Evolutionary conservation across 768 basidiomycete species (phyloP), one percentile per base, ranked within the genome.

Genomic region (Leccinum subtestaceum): DNA sequence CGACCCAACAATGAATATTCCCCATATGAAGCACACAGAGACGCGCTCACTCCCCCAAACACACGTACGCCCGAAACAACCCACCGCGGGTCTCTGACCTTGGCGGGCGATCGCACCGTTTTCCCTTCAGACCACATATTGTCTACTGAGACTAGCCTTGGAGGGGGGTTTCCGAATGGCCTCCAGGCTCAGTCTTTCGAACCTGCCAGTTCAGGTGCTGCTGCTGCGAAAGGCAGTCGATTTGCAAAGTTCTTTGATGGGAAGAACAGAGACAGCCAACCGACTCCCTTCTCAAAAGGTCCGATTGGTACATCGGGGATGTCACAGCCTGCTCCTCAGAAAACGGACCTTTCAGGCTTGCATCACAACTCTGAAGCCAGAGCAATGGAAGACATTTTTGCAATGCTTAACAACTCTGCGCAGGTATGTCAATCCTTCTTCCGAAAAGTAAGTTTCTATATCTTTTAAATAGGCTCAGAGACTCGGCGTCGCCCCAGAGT

Each of bases 221-320:
- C 83, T 13, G 75, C 78, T 32, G 79, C 78, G 25, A 91, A 87
- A 71, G 91, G 91, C 43, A 93, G 91, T 68, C 85, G 91, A 38
- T 89, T 93, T 70, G 91, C 90, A 32, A 93, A 92, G 69, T 91
- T 92, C 72, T 93, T 93, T 62, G 91, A 93, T 64, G 81, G 81
- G n/a, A 91, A 89, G 71, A 67, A 69, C 31, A 80, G 80, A 61
- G 85, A 86, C 13, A 66, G 65, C 46, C 72, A 63, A 56, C 61
- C 63, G 60, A 36, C 60, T 19, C 63, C 72, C 40, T 62, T 73
- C 32, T 65, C 74, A 15, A 83, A 83, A 59, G 63, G 74, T 27
- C 73, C 76, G 40, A 72, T 72, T 10, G 73, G 72, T 32, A 75
- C 76, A 19, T 73, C 79, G 46, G 68, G 73, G 45, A 76, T 83